phyloP scores from a whole-genome alignment of 306 rosid species.

The Malus domestica region ASM211411v1 NC_041798.1:27763001-27763500 shows the following conservation, averaged over 20 bases:
- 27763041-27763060: too few species aligned
- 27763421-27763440: conserved; percentile 17
- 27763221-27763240: too few species aligned
- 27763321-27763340: neutral
- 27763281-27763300: neutral
- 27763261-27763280: neutral
- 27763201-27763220: too few species aligned
- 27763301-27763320: neutral
- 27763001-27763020: too few species aligned
- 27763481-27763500: conserved; percentile 6
- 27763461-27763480: conserved; percentile 2
- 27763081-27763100: neutral
- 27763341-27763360: neutral
- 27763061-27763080: neutral
- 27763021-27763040: too few species aligned
- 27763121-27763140: neutral
- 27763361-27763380: conserved; percentile 39
- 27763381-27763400: conserved; percentile 41
- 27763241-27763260: neutral
- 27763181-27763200: neutral
- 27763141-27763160: neutral
- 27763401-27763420: conserved; percentile 53
- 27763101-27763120: neutral
- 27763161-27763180: neutral
- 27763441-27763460: conserved; percentile 5